Evolutionary conservation across 148 eudicot species (phyloP), one percentile per base, ranked within the genome.

Genomic region (Rheum nobile): DNA sequence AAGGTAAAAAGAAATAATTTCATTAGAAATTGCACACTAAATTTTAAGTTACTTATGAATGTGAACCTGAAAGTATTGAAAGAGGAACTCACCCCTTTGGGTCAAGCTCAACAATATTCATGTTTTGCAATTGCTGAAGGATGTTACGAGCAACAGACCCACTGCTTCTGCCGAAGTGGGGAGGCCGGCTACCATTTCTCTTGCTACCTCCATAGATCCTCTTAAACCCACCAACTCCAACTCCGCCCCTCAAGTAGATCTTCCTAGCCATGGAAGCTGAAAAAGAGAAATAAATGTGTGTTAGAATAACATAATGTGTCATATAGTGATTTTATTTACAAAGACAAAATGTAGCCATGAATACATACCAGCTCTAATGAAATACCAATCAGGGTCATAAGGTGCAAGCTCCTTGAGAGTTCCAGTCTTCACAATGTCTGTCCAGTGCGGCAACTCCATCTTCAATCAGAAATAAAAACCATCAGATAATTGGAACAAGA

Each of bases 181-280:
- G 95, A 19, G 97, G 97, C 24, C 86, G 81, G 63, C 95, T 90
- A 0, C 97, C 97, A 11, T 92, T 92, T 42, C 97, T 84, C 85
- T 92, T 82, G 82, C 91, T 83, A 8, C 97, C 97, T 11, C 97
- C 97, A 74, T 92, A 92, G 55, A 92, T 90, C 71, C 97, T 88
- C 28, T 83, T 76, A 77, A 92, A 88, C 28, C 82, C 89, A 54
- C 97, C 97, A 67, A 92, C 96, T 34, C 97, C 97, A 73, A 92
- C 73, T 37, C 97, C 97, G 6, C 97, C 96, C 77, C 97, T 88
- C 70, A 88, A 54, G 78, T 92, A 92, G 75, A 92, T 81, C 73
- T 92, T 92, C 85, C 97, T 88, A 37, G 95, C 97, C 84, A 89
- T 91, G 35, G 97, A 91, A 67, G 97, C 95, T 89, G 76, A 41